Percentiles rank a stretch among this genome's conserved stretches.
phyloP scores from a whole-genome alignment of 768 basidiomycete species.

The Pleurotus citrinopileatus region DNA sequence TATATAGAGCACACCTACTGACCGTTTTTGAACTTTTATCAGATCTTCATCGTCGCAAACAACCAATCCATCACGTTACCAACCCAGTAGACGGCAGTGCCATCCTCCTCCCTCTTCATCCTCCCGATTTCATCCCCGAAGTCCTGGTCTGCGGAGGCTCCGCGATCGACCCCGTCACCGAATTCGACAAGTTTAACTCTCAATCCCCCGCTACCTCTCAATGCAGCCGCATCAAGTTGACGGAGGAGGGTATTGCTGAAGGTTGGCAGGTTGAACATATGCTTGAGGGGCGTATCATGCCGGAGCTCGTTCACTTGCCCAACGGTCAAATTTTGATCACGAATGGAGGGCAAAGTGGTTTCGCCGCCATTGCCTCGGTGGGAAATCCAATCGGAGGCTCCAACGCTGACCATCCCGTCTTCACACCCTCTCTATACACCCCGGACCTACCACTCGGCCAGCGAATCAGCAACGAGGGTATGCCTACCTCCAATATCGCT shows the following conservation, averaged over 20 bases:
- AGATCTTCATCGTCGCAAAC: conserved; percentile 21
- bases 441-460: conserved; percentile 29
- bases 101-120: conserved; percentile 1
- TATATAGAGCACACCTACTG: conserved; percentile 17
- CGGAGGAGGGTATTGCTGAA: conserved; percentile 43
- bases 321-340: conserved; percentile 47
- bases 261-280: conserved; percentile 47
- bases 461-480: conserved; percentile 31
- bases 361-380: conserved; percentile 22
- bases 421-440: conserved; percentile 40
- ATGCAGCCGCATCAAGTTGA: conserved; percentile 43
- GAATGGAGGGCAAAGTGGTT: conserved; percentile 44
- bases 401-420: conserved; percentile 44
- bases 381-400: conserved; percentile 37
- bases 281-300: conserved; percentile 54
- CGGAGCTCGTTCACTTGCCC: conserved; percentile 52
- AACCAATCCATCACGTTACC: conserved; percentile 20
- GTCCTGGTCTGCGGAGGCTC: background rate
- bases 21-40: conserved; percentile 19
- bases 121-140: background rate
- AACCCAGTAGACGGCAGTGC: conserved; percentile 2
- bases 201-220: conserved; percentile 46
- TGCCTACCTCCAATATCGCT: conserved; percentile 24
- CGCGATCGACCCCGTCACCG: conserved; percentile 14
- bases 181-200: conserved; percentile 42